Evolutionary conservation across 2,329 filamentous ascomycete species (phyloP).

Genomic region (Xylariaceae sp.): DNA sequence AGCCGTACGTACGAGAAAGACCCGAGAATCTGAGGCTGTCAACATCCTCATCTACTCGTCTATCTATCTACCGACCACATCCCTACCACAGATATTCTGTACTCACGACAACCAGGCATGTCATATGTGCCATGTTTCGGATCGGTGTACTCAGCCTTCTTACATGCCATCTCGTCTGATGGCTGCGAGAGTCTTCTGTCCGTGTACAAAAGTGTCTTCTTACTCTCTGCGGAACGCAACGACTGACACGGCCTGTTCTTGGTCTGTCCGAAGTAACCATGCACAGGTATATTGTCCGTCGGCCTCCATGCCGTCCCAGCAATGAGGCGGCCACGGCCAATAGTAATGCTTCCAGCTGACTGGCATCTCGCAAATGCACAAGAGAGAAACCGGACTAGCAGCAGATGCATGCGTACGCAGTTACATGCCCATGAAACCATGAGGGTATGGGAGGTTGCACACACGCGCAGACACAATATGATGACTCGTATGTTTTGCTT

Average conservation of each 20-base stretch:
- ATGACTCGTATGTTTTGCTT: constrained; percentile 6
- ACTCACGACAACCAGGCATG: not conserved
- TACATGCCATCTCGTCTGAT: constrained; percentile 1
- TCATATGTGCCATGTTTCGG: constrained; percentile 3
- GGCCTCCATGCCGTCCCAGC: constrained; percentile 13
- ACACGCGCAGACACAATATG: constrained; percentile 7
- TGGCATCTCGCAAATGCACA: constrained; percentile 16
- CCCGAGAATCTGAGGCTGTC: not conserved
- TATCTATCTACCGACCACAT: not conserved
- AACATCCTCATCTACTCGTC: too few relatives aligned
- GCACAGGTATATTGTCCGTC: not conserved
- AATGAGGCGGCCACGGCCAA: constrained; percentile 14
- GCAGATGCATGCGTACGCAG: constrained; percentile 18
- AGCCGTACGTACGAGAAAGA: not conserved
- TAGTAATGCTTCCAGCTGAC: constrained; percentile 22
- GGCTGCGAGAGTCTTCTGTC: not conserved
- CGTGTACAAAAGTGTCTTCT: not conserved
- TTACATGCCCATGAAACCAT: constrained; percentile 10
- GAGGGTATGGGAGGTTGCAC: constrained; percentile 13
- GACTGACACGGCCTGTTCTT: too few relatives aligned
- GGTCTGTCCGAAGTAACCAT: not conserved
- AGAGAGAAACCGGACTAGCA: constrained; percentile 4
- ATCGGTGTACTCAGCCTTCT: constrained; percentile 9
- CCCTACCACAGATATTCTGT: too few relatives aligned
- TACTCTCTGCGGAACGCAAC: not conserved